Percentiles rank a stretch among this genome's conserved stretches.
These are phyloP conservation scores for Polytolypa hystricis DNA, from an alignment of 2,329 filamentous ascomycete genomes.

Conservation along the genomic window DNA sequence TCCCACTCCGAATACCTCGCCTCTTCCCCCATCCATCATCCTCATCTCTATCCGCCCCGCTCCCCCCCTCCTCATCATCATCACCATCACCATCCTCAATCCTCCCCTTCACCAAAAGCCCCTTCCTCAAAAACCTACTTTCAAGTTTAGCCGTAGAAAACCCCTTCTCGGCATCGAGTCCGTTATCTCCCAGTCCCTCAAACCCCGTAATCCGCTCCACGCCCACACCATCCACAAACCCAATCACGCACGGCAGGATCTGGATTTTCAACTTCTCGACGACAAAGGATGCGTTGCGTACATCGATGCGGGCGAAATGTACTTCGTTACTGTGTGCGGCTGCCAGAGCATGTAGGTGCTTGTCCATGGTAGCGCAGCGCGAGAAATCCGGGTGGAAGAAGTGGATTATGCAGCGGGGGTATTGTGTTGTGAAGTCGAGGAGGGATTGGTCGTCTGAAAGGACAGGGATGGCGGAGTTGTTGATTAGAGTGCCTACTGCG, in stretches of 20 bases:
- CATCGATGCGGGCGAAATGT: constrained; percentile 36
- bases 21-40: constrained; percentile 16
- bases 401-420: constrained; percentile 48
- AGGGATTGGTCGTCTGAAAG: constrained; percentile 44
- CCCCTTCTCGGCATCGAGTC: constrained; percentile 26
- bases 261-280: constrained; percentile 36
- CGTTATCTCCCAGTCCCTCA: constrained; percentile 32
- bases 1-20: constrained; percentile 11
- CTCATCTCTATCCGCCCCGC: constrained; percentile 15
- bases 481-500: constrained; percentile 12
- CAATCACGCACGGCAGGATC: constrained; percentile 39
- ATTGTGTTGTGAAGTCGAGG: constrained; percentile 50
- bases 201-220: constrained; percentile 38
- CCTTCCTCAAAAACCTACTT: constrained; percentile 29
- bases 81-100: constrained; percentile 20
- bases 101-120: constrained; percentile 27
- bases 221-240: constrained; percentile 36
- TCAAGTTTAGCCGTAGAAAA: constrained; percentile 34
- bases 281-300: constrained; percentile 36
- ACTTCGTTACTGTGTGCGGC: constrained; percentile 30
- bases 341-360: constrained; percentile 40
- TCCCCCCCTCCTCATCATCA: constrained; percentile 15
- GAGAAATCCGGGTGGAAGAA: constrained; percentile 55
- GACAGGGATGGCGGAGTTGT: constrained; percentile 25
- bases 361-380: constrained; percentile 52